Percentiles rank a stretch among this genome's conserved stretches.
phyloP scores from a whole-genome alignment of 2,329 filamentous ascomycete species.

The Aspergillus ruber region DNA sequence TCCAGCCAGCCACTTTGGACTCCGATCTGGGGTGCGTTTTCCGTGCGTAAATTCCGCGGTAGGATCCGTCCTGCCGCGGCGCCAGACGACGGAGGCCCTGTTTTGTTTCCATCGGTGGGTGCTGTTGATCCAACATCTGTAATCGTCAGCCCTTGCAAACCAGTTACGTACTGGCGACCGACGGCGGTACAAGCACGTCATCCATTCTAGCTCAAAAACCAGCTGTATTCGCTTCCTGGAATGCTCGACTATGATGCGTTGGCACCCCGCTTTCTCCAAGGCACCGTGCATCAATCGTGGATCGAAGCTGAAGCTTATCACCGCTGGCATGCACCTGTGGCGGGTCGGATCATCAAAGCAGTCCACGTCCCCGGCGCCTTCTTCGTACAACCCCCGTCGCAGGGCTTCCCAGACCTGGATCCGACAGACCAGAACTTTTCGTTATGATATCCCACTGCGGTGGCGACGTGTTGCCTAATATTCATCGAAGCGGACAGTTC shows the following conservation, averaged over 20 bases:
- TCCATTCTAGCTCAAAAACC: conserved; percentile 59
- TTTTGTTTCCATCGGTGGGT: neutral
- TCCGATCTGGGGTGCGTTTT: conserved; percentile 61
- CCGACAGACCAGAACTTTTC: conserved; percentile 26
- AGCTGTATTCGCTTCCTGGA: conserved; percentile 56
- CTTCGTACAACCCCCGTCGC: conserved; percentile 51
- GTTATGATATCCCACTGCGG: conserved; percentile 57
- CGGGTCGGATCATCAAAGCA: conserved; percentile 49
- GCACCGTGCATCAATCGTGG: conserved; percentile 62
- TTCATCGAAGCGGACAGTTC: conserved; percentile 60
- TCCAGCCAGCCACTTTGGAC: conserved; percentile 32
- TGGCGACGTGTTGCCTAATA: conserved; percentile 61
- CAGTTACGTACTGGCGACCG: conserved; percentile 47
- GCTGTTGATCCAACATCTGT: conserved; percentile 19
- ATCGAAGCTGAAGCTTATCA: conserved; percentile 59
- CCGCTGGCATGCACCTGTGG: conserved; percentile 60
- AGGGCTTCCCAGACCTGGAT: conserved; percentile 31
- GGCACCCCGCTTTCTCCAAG: conserved; percentile 34
- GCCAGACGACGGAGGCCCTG: conserved; percentile 34
- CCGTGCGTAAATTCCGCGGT: conserved; percentile 50
- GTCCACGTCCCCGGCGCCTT: conserved; percentile 56
- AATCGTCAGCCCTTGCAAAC: conserved; percentile 58
- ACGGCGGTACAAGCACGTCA: conserved; percentile 48
- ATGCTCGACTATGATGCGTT: conserved; percentile 53
- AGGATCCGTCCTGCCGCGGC: conserved; percentile 49